Base-by-base conservation (phyloP, 164 flowering plant species). In the Litsea cubeba region DNA sequence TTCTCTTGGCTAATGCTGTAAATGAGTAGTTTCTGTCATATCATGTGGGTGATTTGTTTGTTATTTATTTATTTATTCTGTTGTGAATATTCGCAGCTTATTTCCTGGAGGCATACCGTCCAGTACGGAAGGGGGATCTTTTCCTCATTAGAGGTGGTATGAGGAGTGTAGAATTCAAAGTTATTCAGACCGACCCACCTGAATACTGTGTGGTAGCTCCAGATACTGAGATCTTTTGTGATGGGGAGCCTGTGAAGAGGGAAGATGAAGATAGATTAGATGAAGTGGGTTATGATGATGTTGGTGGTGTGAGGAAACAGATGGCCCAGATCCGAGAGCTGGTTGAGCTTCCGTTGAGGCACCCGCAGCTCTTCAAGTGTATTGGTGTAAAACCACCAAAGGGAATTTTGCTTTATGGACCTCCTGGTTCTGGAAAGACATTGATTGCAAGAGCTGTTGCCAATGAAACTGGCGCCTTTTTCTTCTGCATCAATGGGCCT, bases 251-350 rank as follows among this genome's bases (percentile, higher is more conserved):
- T 26, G 86, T 92, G 24, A 85, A 80, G 77, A 85, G 95, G 82
- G 95, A 90, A 81, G 95, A 92, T 82, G 97, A 92, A 70, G 86
- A 90, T 64, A 79, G 95, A 70, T 77, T 90, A 71, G 95, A 90
- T 83, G 97, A 54, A 54, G 85, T 92, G 69, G 97, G 97, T 65
- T 92, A 92, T 83, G 97, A 92, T 82, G 97, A 92, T 87, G 97
- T 92, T 62, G 97, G 97, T 86, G 97, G 97, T n/a, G 97, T 92
- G 17, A 82, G 97, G 58, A 92, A 92, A 74, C 97, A 92, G 84
- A 92, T 92, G 97, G 97, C 95, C 71, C 95, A 90, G 83, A 92
- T 92, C 76, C 80, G 97, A 17, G 97, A 92, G 75, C 73, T 90
- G 25, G 97, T 92, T 66, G 97, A 92, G 84, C 89, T 92, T 71